Evolutionary conservation across 2,329 filamentous ascomycete species (phyloP), one percentile per base, ranked within the genome.

Genomic region (Botrytis elliptica): DNA sequence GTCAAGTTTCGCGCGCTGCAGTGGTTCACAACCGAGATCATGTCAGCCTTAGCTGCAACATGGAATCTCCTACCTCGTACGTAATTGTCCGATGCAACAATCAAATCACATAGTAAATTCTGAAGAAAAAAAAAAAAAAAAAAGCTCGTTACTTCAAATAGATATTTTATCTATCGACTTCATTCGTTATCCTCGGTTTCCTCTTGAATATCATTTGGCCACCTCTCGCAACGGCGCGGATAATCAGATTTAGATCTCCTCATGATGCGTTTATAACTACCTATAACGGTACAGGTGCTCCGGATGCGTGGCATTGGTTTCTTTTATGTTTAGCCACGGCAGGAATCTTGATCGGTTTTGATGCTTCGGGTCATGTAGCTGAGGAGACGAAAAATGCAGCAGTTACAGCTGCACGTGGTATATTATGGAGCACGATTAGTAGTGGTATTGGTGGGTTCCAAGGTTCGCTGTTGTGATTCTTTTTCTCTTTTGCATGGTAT

Each of bases 301-400:
- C 66, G 10, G 44, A 71, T 9, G 71, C 71, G 2, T 71, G 71
- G 63, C 75, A 75, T 60, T 73, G 74, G 74, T 71, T 68, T 73
- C 49, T 75, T 6, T 75, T 73, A 1, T 75, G 66, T 36, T 62
- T 73, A 38, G 70, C 71, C n/a, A 72, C 71, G 20, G 74, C 74
- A n/a, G 68, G 73, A 65, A 71, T 71, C 25, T 73, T 75, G 7
- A 72, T 75, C 40, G 73, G 74, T 6, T 69, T 73, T 14, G 74
- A 75, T 36, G 74, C 74, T 40, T 75, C 74, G 40, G 74, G 74
- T 25, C 74, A 75, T 18, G 74, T 75, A 20, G 74, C 74, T 4
- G 74, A 75, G 44, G 74, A 75, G 57, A 75, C 74, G 4, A 64
- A 73, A 14, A 33, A 68, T 38, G 73, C 74, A 36, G 71, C 68